Conservation (phyloP, 1,139 yeast species). For the Kurtzmaniella quercitrusa region DNA sequence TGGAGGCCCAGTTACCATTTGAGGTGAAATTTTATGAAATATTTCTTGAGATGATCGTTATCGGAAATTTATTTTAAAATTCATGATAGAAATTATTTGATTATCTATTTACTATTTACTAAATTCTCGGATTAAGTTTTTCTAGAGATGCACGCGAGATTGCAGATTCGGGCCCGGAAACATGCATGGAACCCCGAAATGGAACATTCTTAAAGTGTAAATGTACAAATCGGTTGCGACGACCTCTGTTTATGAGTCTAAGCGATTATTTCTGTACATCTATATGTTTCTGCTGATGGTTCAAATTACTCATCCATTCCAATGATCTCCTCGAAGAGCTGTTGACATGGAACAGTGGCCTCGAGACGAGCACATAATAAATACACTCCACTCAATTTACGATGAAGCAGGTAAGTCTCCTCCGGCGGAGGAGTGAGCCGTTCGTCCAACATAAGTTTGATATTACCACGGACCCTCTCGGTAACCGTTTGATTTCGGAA, state of each 20-base stretch:
- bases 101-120: neutral
- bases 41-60: neutral
- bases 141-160: neutral
- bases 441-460: conserved; percentile 84
- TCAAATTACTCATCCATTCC: conserved; percentile 28
- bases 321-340: conserved; percentile 70
- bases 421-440: conserved; percentile 97
- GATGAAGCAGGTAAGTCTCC: conserved; percentile 90
- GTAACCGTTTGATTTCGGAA: conserved; percentile 87
- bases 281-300: no score
- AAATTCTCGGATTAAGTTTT: neutral
- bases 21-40: neutral
- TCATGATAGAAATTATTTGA: neutral
- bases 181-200: neutral
- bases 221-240: no score
- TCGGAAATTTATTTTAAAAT: neutral
- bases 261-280: no score
- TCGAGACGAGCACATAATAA: conserved; percentile 80
- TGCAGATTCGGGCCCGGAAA: neutral
- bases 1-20: neutral
- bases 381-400: conserved; percentile 93
- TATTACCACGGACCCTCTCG: conserved; percentile 82
- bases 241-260: no score
- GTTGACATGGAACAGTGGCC: conserved; percentile 80
- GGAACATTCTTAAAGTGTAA: neutral